Conservation (phyloP, 202 grass and related monocot species). For the Saccharum hybrid region DNA sequence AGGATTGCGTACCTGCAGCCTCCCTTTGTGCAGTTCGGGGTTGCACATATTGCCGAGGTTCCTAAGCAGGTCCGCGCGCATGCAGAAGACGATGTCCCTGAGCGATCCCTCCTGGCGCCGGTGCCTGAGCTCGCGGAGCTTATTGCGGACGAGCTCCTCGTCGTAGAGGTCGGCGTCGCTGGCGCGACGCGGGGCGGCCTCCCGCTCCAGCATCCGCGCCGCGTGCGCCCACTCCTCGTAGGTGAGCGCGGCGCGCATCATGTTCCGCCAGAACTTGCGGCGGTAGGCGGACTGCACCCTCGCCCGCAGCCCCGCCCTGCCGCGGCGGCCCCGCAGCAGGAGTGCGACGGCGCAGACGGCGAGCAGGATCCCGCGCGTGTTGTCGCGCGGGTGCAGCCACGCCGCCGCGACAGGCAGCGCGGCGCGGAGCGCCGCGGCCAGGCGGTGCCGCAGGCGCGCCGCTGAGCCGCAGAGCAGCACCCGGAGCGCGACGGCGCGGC, state of each 20-base stretch:
- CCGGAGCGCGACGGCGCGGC: constrained; percentile 77
- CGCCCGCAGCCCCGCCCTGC: constrained; percentile 53
- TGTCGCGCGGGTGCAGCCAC: constrained; percentile 80
- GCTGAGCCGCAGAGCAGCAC: constrained; percentile 74
- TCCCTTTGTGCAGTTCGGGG: constrained; percentile 78
- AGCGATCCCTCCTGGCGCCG: constrained; percentile 71
- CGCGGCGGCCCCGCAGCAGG: constrained; percentile 59
- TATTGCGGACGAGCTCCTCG: constrained; percentile 86
- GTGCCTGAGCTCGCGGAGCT: constrained; percentile 76
- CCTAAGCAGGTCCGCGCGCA: constrained; percentile 83
- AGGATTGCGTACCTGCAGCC: constrained; percentile 71
- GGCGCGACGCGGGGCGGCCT: constrained; percentile 59
- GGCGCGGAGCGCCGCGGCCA: constrained; percentile 48
- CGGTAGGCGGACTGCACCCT: constrained; percentile 80
- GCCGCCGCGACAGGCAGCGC: constrained; percentile 36
- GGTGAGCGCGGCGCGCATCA: constrained; percentile 87
- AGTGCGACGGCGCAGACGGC: constrained; percentile 74
- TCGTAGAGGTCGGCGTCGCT: constrained; percentile 78
- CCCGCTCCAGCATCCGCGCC: constrained; percentile 83
- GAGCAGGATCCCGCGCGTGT: constrained; percentile 80
- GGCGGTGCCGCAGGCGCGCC: constrained; percentile 51
- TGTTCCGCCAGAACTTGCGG: constrained; percentile 96
- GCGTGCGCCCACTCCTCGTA: constrained; percentile 97
- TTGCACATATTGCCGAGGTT: constrained; percentile 95
- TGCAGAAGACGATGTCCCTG: constrained; percentile 89